Evolutionary conservation across 2,329 filamentous ascomycete species (phyloP), one percentile per base, ranked within the genome.

Genomic region (Cordyceps militaris): DNA sequence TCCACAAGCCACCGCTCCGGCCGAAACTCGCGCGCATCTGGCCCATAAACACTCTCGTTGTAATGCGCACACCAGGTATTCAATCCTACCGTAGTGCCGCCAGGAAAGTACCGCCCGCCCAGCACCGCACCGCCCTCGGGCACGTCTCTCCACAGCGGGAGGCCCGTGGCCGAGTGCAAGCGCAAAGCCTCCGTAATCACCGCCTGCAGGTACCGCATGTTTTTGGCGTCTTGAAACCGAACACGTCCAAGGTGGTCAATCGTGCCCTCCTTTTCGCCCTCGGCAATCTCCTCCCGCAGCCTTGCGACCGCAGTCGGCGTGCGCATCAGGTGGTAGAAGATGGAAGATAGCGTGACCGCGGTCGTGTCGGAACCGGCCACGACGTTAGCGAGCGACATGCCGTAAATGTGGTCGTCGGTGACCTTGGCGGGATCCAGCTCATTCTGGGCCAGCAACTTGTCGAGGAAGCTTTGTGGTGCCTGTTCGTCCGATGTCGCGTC

Each of bases 111-210:
- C 0, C 60, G 24, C 0, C 67, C 70, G 1, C 69, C 69, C 6
- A 82, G 69, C 6, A 71, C 69, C 0, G 70, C 68, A 0, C 80
- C 79, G 0, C 70, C 73, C 2, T 69, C 57, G 0, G 79, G 77
- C 0, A 81, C 78, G 0, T 74, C 69, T 4, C 80, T 72, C 64
- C 76, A 76, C n/a, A 82, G 66, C 3, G 78, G 74, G 11, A 81
- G 65, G 4, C 76, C 78, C 0, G 74, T 73, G 0, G 77, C 74
- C 1, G 79, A 72, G 51, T 80, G 76, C 21, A 83, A 66, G 14
- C 81, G 74, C 19, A 82, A 65, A 0, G 76, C 75, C 63, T 83
- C 80, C 53, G 80, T 80, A 40, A 83, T 75, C 3, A 77, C 73
- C 0, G 79, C 79, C 59, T 82, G 74, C 16, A 82, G 69, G 60